phyloP scores from a whole-genome alignment of 345 rosid genomes.

The Adansonia digitata region DNA sequence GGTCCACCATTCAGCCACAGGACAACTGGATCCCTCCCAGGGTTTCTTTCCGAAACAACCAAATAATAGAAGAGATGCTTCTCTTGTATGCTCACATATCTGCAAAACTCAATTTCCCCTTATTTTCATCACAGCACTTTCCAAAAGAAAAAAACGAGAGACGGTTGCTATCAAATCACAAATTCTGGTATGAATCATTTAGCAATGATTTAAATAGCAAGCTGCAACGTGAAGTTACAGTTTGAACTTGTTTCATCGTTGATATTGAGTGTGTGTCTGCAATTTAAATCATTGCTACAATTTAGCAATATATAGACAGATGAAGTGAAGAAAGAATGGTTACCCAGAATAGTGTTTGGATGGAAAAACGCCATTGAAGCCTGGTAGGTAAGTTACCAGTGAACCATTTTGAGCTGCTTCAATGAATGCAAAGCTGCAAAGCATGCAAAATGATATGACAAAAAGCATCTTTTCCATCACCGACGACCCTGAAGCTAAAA shows the following conservation, averaged over 20 bases:
- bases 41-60: conserved; percentile 29
- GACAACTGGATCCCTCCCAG: conserved; percentile 34
- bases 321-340: background rate
- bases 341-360: conserved; percentile 43
- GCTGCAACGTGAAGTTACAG: too few species aligned
- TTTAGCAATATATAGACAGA: too few species aligned
- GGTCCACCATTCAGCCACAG: conserved; percentile 52
- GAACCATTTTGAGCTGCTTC: conserved; percentile 13
- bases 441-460: conserved; percentile 3
- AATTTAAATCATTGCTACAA: too few species aligned
- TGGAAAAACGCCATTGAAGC: conserved; percentile 35
- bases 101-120: background rate
- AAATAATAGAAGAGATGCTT: conserved; percentile 42
- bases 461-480: conserved; percentile 13
- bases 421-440: conserved; percentile 1
- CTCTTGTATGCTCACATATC: conserved; percentile 31
- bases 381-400: conserved; percentile 25
- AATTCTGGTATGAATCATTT: too few species aligned
- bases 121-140: background rate
- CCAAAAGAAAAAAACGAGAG: too few species aligned
- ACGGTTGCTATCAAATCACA: too few species aligned
- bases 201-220: too few species aligned
- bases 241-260: too few species aligned
- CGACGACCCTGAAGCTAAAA: background rate
- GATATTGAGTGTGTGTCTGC: too few species aligned